Evolutionary conservation across 2,329 filamentous ascomycete genomes (phyloP).

Genomic region (Chaetothyriales sp.): DNA sequence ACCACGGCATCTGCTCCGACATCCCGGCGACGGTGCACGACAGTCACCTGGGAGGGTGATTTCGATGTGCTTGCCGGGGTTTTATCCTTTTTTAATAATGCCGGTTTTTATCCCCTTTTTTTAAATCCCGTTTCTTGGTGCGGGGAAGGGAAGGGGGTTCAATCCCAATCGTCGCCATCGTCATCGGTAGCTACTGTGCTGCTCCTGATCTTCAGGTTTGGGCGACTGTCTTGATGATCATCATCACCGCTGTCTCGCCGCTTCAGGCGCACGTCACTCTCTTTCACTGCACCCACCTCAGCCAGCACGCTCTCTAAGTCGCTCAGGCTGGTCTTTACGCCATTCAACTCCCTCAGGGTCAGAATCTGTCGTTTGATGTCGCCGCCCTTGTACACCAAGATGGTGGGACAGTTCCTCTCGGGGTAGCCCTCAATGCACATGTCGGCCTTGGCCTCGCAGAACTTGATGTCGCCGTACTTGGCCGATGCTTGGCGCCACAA

Average conservation of each 20-base stretch:
- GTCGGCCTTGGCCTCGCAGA: slow-evolving; percentile 84
- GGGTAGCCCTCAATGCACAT: slow-evolving; percentile 96
- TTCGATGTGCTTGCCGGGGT: no score
- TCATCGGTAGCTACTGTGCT: slow-evolving; percentile 40
- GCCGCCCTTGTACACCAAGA: slow-evolving; percentile 80
- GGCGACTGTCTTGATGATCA: slow-evolving; percentile 39
- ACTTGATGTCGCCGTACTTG: slow-evolving; percentile 90
- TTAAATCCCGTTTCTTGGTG: no score
- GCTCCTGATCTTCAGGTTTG: slow-evolving; percentile 29
- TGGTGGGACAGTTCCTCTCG: slow-evolving; percentile 85
- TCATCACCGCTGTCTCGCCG: slow-evolving; percentile 42
- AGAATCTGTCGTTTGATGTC: slow-evolving; percentile 87
- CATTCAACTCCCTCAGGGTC: slow-evolving; percentile 68
- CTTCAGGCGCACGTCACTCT: slow-evolving; percentile 65
- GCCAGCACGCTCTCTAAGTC: slow-evolving; percentile 72
- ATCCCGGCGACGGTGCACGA: no score
- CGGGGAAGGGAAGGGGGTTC: slow-evolving; percentile 11
- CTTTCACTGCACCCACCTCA: slow-evolving; percentile 64
- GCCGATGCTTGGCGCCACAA: slow-evolving; percentile 72
- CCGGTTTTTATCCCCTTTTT: no score
- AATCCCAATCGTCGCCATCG: slow-evolving; percentile 47
- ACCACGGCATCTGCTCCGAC: no score
- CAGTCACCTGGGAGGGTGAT: no score
- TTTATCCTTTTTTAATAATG: no score
- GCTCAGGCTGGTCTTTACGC: slow-evolving; percentile 54